Conservation (phyloP, 306 rosid species). For the Castanea crenata region DNA sequence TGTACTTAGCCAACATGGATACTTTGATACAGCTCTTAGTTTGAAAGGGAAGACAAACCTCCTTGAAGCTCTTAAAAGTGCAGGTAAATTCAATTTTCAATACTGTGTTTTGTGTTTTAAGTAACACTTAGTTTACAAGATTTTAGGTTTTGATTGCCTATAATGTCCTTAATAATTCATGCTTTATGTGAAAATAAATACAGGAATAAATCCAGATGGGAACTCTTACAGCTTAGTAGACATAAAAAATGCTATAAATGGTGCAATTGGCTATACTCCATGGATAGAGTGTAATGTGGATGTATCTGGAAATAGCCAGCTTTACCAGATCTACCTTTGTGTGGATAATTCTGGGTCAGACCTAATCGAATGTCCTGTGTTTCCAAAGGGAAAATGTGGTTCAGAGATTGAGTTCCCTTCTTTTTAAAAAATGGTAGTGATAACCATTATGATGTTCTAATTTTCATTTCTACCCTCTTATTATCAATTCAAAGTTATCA, state of each 20-base stretch:
- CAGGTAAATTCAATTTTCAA: no score
- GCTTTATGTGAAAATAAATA: not conserved
- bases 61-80: no score
- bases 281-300: conserved; percentile 50
- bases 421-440: conserved; percentile 12
- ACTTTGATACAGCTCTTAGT: no score
- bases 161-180: no score
- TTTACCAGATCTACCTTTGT: conserved; percentile 44
- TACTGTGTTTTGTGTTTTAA: no score
- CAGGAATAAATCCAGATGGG: conserved; percentile 50
- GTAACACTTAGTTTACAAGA: no score
- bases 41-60: no score
- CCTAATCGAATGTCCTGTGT: not conserved
- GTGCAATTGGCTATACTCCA: conserved; percentile 27
- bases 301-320: conserved; percentile 42
- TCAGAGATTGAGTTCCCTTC: conserved; percentile 37
- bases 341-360: conserved; percentile 47
- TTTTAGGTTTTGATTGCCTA: no score
- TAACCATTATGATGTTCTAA: no score
- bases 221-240: conserved; percentile 19
- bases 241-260: conserved; percentile 30
- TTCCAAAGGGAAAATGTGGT: not conserved
- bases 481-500: no score
- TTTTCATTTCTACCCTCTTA: no score
- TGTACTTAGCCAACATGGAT: no score